Conservation (phyloP, 306 rosid species). For the Pyrus bretschneideri region DNA sequence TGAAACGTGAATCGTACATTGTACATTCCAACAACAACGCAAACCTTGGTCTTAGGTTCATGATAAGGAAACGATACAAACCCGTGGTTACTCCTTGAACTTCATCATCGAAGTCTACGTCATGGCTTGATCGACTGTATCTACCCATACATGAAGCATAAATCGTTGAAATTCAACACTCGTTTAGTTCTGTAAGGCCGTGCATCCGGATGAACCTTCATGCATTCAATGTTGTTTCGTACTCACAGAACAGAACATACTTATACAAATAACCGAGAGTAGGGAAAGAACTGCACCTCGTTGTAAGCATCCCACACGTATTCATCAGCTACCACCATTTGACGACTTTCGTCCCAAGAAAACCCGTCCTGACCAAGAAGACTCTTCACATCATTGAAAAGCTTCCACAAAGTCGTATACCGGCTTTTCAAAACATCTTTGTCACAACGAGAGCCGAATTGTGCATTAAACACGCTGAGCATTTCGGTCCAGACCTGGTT, state of each 20-base stretch:
- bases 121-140: constrained; percentile 82
- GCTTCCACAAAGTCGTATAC: constrained; percentile 71
- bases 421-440: constrained; percentile 69
- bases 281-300: constrained; percentile 26
- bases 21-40: neutral
- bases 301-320: constrained; percentile 57
- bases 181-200: constrained; percentile 48
- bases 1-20: neutral
- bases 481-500: constrained; percentile 76
- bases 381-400: constrained; percentile 62
- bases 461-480: constrained; percentile 51
- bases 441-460: constrained; percentile 62
- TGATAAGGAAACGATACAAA: constrained; percentile 13
- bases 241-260: neutral
- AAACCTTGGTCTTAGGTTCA: neutral
- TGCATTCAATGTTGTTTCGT: neutral
- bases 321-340: constrained; percentile 68
- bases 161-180: constrained; percentile 53
- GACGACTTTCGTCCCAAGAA: constrained; percentile 64
- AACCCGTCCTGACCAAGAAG: constrained; percentile 56
- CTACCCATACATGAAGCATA: constrained; percentile 60
- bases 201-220: constrained; percentile 62
- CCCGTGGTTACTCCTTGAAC: constrained; percentile 38
- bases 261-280: neutral
- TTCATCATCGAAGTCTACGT: constrained; percentile 47